Percentiles rank a stretch among this genome's conserved stretches.
phyloP scores from a whole-genome alignment of 208 protist species.

The Herpetomonas tarakana region DNA sequence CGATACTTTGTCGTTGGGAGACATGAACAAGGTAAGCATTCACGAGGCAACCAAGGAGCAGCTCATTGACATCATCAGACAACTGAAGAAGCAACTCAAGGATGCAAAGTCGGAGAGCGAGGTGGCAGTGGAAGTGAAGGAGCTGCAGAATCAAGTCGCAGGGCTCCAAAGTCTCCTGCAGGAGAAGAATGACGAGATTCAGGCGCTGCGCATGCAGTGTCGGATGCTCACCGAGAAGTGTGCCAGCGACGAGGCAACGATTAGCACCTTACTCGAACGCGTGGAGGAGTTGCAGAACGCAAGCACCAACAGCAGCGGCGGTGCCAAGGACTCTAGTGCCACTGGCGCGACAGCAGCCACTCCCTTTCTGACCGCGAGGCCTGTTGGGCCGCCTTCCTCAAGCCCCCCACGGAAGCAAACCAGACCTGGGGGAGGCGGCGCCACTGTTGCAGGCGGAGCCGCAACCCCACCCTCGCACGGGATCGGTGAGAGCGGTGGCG shows the following conservation, averaged over 20 bases:
- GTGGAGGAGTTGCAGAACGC: constrained; percentile 40
- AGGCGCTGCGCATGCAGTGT: constrained; percentile 48
- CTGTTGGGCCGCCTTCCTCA: too few species aligned
- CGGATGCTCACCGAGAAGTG: constrained; percentile 59
- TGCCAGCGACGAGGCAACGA: constrained; percentile 73
- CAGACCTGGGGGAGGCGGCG: too few species aligned
- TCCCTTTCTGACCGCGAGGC: not conserved
- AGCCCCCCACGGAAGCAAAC: too few species aligned
- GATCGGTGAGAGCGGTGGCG: too few species aligned
- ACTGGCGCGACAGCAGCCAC: not conserved
- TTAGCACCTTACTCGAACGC: constrained; percentile 56
- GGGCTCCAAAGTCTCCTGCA: constrained; percentile 35
- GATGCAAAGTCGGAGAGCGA: constrained; percentile 4
- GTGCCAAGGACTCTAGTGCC: not conserved
- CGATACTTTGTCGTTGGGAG: too few species aligned
- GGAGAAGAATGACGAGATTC: constrained; percentile 56
- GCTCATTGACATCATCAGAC: constrained; percentile 52
- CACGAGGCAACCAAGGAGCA: constrained; percentile 53
- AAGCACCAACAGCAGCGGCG: not conserved
- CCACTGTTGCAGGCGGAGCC: too few species aligned
- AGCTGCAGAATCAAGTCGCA: constrained; percentile 43
- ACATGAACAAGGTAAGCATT: constrained; percentile 32
- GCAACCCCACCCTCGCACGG: too few species aligned
- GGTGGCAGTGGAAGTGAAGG: constrained; percentile 22
- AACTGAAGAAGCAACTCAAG: constrained; percentile 31